These are phyloP conservation scores for Raddia guianensis DNA, from an alignment of 176 grass and related monocot species.

Conservation along the genomic window DNA sequence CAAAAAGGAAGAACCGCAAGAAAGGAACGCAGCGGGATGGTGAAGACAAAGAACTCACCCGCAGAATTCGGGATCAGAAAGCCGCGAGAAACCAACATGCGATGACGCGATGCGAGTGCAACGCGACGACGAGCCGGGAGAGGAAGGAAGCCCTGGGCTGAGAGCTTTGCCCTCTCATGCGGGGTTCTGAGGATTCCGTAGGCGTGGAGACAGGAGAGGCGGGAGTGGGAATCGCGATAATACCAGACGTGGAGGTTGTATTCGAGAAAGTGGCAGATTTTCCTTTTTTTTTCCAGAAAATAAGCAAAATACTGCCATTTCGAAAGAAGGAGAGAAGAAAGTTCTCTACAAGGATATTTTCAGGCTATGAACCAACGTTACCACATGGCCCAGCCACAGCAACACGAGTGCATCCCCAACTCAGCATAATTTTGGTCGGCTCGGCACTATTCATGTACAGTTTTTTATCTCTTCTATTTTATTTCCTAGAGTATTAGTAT, in stretches of 20 bases:
- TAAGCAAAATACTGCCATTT: too few species aligned
- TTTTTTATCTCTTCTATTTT: too few species aligned
- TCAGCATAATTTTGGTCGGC: too few species aligned
- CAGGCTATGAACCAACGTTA: too few species aligned
- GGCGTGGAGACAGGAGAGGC: background rate
- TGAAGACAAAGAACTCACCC: constrained; percentile 22
- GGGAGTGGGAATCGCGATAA: constrained; percentile 7
- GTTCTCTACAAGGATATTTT: too few species aligned
- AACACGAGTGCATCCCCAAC: too few species aligned
- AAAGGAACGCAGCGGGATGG: background rate
- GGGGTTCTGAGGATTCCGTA: constrained; percentile 11
- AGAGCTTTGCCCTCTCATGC: background rate
- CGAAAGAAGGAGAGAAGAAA: too few species aligned
- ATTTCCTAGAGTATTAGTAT: too few species aligned
- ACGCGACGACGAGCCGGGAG: background rate
- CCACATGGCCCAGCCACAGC: too few species aligned
- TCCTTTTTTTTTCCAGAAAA: too few species aligned
- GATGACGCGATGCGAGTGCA: too few species aligned
- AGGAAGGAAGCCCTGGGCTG: background rate
- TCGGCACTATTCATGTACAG: too few species aligned
- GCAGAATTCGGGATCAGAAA: constrained; percentile 5
- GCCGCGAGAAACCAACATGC: background rate
- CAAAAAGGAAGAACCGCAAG: background rate
- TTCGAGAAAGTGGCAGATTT: constrained; percentile 16
- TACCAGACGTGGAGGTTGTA: constrained; percentile 36